Evolutionary conservation across 305 asterid genomes (phyloP).

Genomic region (Salvia sclarea): DNA sequence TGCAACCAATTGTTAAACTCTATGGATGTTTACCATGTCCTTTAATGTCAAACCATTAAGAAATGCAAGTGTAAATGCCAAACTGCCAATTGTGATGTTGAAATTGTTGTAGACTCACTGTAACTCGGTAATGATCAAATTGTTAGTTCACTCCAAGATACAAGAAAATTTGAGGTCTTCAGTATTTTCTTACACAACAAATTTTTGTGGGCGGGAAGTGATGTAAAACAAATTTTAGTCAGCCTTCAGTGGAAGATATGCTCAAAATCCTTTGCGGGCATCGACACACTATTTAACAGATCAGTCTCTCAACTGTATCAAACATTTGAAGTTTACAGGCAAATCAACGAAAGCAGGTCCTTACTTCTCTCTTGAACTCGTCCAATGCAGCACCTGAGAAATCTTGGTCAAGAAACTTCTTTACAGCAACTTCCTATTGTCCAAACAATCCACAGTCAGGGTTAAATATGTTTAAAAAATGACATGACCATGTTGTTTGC

Average conservation of each 20-base stretch:
- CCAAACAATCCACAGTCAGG: constrained; percentile 36
- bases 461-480: constrained; percentile 15
- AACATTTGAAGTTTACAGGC: constrained; percentile 19
- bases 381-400: constrained; percentile 99
- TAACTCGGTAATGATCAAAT: not conserved
- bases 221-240: not conserved
- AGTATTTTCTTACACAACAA: not conserved
- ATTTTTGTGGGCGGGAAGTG: not conserved
- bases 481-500: constrained; percentile 7
- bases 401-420: constrained; percentile 99
- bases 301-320: constrained; percentile 10
- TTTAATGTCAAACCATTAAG: constrained; percentile 1
- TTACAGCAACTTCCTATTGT: constrained; percentile 94
- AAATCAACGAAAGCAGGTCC: constrained; percentile 34
- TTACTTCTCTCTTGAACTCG: constrained; percentile 98
- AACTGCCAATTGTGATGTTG: constrained; percentile 7
- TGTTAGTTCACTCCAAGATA: not conserved
- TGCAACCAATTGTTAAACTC: not conserved
- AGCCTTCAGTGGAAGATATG: constrained; percentile 18
- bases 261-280: constrained; percentile 2
- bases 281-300: not conserved
- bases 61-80: constrained; percentile 21
- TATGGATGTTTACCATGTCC: not conserved
- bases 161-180: not conserved
- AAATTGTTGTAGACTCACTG: not conserved